phyloP scores from a whole-genome alignment of 805 yeast genomes.

The Cyberlindnera suaveolens region DNA sequence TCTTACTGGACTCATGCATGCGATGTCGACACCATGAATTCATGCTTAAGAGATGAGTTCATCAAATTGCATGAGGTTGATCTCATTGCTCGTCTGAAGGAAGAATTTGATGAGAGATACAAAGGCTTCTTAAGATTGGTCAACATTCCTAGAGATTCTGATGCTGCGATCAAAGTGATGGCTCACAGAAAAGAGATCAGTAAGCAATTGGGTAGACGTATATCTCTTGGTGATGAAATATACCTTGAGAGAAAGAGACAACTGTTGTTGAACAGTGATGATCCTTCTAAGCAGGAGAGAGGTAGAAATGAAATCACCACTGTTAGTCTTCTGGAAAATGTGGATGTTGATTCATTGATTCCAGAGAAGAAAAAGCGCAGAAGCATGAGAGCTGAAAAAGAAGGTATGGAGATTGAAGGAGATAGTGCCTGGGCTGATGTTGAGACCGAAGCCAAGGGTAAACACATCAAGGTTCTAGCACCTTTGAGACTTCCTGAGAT shows the following conservation, averaged over 20 bases:
- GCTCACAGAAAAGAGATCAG: constrained; percentile 44
- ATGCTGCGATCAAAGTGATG: constrained; percentile 43
- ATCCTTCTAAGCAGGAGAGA: constrained; percentile 39
- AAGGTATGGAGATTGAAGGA: constrained; percentile 24
- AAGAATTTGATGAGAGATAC: constrained; percentile 80
- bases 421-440: constrained; percentile 9
- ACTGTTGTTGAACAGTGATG: constrained; percentile 43
- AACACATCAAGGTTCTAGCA: constrained; percentile 37
- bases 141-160: constrained; percentile 45
- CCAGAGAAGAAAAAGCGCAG: constrained; percentile 4
- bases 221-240: constrained; percentile 66
- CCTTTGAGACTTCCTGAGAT: constrained; percentile 68
- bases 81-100: constrained; percentile 60
- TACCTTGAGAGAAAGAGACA: constrained; percentile 62
- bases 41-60: constrained; percentile 67
- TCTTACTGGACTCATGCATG: constrained; percentile 97
- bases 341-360: constrained; percentile 11
- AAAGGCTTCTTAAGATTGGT: constrained; percentile 59
- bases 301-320: constrained; percentile 65
- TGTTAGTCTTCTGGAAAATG: constrained; percentile 42
- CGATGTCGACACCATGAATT: constrained; percentile 70
- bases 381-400: not conserved
- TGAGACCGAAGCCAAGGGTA: constrained; percentile 9
- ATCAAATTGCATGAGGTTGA: constrained; percentile 71
- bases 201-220: constrained; percentile 43